These are phyloP conservation scores for Phytophthora citricola DNA, from an alignment of 352 stramenopile genomes.

Conservation along the genomic window DNA sequence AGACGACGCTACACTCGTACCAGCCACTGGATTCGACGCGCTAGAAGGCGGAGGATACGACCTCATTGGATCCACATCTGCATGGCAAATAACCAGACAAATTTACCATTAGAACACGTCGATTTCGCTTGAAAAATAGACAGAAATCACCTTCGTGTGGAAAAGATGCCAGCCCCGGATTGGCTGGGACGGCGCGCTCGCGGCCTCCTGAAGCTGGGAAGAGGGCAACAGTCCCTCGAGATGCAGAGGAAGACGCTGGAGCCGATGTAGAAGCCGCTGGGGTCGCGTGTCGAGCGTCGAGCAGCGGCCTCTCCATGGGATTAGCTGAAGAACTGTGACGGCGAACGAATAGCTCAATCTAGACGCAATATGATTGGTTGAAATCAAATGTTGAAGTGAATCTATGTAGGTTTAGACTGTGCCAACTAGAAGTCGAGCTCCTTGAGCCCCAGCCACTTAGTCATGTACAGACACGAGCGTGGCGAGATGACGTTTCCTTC, in stretches of 20 bases:
- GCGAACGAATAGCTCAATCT: neutral
- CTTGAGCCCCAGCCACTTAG: constrained; percentile 91
- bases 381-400: constrained; percentile 23
- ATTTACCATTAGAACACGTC: neutral
- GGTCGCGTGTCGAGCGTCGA: constrained; percentile 17
- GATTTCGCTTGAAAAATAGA: neutral
- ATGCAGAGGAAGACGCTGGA: constrained; percentile 11
- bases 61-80: constrained; percentile 32
- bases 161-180: constrained; percentile 29
- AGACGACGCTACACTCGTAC: constrained; percentile 12
- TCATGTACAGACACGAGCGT: constrained; percentile 91
- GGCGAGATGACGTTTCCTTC: constrained; percentile 93
- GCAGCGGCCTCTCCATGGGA: constrained; percentile 32
- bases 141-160: constrained; percentile 31
- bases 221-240: constrained; percentile 18
- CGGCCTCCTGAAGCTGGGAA: constrained; percentile 14
- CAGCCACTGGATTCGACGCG: constrained; percentile 8
- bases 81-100: constrained; percentile 1
- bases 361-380: constrained; percentile 20
- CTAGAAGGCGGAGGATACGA: constrained; percentile 20
- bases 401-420: constrained; percentile 17
- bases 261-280: neutral
- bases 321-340: neutral
- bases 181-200: constrained; percentile 23
- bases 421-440: constrained; percentile 78